Percentiles rank a stretch among this genome's conserved stretches.
phyloP scores from a whole-genome alignment of 192 early-diverging fungal species.

The Backusella mclennaniae region DNA sequence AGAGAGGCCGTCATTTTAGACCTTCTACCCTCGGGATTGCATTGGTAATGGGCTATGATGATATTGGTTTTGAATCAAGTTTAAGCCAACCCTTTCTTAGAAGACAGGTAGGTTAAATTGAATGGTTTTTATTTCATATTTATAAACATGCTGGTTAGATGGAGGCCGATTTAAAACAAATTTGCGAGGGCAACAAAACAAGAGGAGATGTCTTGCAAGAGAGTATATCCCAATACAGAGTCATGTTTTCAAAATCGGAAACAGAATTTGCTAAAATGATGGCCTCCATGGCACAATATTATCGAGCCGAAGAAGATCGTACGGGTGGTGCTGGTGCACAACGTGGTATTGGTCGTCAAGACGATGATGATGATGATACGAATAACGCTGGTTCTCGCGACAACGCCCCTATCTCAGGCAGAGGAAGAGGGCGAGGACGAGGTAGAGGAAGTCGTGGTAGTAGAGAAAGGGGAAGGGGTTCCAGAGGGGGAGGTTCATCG shows the following conservation, averaged over 20 bases:
- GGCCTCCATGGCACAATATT: conserved; percentile 37
- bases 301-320: conserved; percentile 22
- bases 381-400: neutral
- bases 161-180: conserved; percentile 74
- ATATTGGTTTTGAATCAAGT: conserved; percentile 82
- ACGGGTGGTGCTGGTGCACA: neutral
- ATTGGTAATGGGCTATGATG: conserved; percentile 82
- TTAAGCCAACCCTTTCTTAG: conserved; percentile 89
- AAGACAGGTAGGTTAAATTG: conserved; percentile 51
- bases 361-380: neutral
- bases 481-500: neutral
- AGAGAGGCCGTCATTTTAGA: conserved; percentile 53
- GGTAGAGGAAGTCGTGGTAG: neutral
- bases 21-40: conserved; percentile 89
- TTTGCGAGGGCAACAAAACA: conserved; percentile 64
- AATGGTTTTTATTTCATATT: neutral
- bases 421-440: conserved; percentile 11
- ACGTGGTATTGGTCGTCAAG: neutral
- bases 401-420: neutral
- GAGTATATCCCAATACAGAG: conserved; percentile 64
- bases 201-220: conserved; percentile 71
- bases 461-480: conserved; percentile 2
- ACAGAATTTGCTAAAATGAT: conserved; percentile 50
- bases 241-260: conserved; percentile 61
- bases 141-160: conserved; percentile 45